Conservation (phyloP, 2,329 filamentous ascomycete genomes). For the Penicillium sp. region DNA sequence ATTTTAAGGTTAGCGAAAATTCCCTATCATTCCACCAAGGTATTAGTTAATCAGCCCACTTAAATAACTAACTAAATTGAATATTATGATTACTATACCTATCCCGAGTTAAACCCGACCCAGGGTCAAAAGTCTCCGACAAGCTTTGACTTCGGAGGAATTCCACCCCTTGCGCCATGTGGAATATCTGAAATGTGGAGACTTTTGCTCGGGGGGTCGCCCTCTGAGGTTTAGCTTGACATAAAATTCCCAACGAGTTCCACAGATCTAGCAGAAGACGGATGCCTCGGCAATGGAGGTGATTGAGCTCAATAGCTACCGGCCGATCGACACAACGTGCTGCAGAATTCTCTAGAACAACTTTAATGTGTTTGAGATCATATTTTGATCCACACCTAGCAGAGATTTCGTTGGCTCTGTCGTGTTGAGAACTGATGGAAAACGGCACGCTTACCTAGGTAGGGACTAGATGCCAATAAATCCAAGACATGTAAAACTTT, state of each 20-base stretch:
- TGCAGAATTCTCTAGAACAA: constrained; percentile 8
- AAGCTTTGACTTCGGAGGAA: not conserved
- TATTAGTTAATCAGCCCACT: not conserved
- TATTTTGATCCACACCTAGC: constrained; percentile 1
- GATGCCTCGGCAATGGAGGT: not conserved
- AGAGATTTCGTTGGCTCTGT: not conserved
- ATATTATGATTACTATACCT: not conserved
- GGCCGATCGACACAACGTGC: not conserved
- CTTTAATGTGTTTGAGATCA: not conserved
- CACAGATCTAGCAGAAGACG: not conserved
- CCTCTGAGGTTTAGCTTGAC: not conserved
- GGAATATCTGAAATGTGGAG: not conserved
- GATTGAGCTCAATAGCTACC: not conserved
- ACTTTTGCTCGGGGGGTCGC: not conserved
- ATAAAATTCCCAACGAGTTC: not conserved
- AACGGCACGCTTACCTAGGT: not conserved
- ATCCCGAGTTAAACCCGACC: not conserved
- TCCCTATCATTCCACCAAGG: not conserved
- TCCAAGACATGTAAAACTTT: not conserved
- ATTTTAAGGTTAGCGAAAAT: not conserved
- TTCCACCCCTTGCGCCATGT: not conserved
- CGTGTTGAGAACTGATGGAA: not conserved
- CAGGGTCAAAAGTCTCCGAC: not conserved
- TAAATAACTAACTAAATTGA: no score
- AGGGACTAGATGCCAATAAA: not conserved